Conservation (phyloP, 1,284 basidiomycete species). For the Blastosporella zonata region DNA sequence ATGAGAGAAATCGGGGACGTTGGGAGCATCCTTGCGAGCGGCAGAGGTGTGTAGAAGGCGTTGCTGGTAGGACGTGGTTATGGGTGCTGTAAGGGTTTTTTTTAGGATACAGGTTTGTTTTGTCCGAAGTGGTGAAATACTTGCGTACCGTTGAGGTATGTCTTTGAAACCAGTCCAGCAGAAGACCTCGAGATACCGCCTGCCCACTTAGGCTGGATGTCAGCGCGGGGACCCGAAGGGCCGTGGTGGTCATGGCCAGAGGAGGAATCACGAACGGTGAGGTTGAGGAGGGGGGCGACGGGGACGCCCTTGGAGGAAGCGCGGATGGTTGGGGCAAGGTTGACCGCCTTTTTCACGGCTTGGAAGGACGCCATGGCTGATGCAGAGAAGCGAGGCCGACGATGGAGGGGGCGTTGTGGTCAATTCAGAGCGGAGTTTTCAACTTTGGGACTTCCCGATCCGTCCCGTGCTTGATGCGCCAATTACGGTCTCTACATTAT, state of each 20-base stretch:
- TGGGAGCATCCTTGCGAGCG: conserved; percentile 58
- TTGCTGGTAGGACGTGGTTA: conserved; percentile 57
- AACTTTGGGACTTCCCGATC: conserved; percentile 34
- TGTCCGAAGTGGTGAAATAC: conserved; percentile 1
- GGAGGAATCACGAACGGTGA: conserved; percentile 61
- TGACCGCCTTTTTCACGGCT: conserved; percentile 77
- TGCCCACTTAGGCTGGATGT: conserved; percentile 66
- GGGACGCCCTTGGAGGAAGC: conserved; percentile 75
- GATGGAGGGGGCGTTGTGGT: conserved; percentile 16
- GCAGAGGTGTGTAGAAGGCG: conserved; percentile 76
- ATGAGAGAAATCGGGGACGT: conserved; percentile 86
- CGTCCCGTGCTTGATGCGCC: conserved; percentile 27
- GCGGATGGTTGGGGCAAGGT: conserved; percentile 79
- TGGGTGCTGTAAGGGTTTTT: conserved; percentile 37
- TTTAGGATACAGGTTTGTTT: conserved; percentile 8
- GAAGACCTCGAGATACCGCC: conserved; percentile 51
- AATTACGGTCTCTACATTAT: background rate
- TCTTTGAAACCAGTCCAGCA: conserved; percentile 63
- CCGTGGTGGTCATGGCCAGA: conserved; percentile 60
- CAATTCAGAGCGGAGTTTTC: conserved; percentile 29
- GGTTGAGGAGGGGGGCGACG: conserved; percentile 63
- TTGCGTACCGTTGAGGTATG: conserved; percentile 67
- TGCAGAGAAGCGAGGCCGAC: conserved; percentile 19
- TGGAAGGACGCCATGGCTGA: conserved; percentile 61
- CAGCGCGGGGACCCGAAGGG: conserved; percentile 55